Conservation (phyloP, 148 eudicot genomes). For the Talinum fruticosum region DNA sequence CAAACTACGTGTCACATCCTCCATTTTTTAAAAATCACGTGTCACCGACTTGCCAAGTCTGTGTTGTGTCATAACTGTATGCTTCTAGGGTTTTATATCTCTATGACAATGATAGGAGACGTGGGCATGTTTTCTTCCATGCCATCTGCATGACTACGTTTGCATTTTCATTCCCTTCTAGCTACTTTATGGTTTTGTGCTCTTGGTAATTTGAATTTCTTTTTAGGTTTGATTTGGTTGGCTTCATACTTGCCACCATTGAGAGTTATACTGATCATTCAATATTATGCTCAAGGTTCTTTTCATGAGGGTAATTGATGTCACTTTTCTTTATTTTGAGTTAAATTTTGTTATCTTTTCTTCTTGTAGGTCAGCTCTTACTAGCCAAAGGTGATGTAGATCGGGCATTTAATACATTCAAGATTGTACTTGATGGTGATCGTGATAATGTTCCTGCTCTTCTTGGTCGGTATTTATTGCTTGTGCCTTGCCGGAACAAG, state of each 20-base stretch:
- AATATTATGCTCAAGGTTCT: not conserved
- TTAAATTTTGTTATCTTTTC: not conserved
- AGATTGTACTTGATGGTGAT: slow-evolving; percentile 90
- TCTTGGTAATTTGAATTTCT: not conserved
- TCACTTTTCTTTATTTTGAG: not conserved
- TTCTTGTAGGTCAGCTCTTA: slow-evolving; percentile 80
- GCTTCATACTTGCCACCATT: not conserved
- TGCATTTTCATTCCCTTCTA: not conserved
- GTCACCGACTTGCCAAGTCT: too few species aligned
- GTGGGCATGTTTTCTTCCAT: not conserved
- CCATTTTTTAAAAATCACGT: too few species aligned
- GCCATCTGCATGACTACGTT: not conserved
- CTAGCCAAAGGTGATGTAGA: slow-evolving; percentile 88
- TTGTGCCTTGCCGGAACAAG: slow-evolving; percentile 3
- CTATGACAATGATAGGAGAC: too few species aligned
- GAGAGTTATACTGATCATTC: not conserved
- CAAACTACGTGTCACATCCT: too few species aligned
- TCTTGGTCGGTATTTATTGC: slow-evolving; percentile 76
- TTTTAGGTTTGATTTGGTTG: not conserved
- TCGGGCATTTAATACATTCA: slow-evolving; percentile 81
- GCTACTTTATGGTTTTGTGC: not conserved
- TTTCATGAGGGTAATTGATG: not conserved
- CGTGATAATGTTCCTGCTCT: slow-evolving; percentile 93
- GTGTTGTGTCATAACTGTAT: too few species aligned
- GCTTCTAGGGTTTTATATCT: too few species aligned